These are phyloP conservation scores for Xylaria flabelliformis DNA, from an alignment of 495 filamentous ascomycete genomes.

Conservation along the genomic window DNA sequence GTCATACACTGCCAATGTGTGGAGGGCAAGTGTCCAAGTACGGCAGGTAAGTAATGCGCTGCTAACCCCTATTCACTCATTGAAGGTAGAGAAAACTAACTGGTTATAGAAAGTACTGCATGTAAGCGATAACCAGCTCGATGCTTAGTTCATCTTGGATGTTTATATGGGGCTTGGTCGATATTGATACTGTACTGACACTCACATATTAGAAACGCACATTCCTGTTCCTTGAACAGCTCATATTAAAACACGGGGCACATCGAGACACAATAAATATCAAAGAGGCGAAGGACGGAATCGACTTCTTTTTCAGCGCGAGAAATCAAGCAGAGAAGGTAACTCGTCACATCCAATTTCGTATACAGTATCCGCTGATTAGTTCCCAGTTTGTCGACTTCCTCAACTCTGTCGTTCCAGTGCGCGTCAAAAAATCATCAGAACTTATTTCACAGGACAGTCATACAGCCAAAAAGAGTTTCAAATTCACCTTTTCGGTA, in stretches of 20 bases:
- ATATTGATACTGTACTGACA: constrained; percentile 1
- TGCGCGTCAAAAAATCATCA: constrained; percentile 81
- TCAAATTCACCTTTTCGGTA: constrained; percentile 89
- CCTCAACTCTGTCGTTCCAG: constrained; percentile 78
- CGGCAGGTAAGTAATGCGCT: constrained; percentile 62
- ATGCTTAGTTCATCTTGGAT: not conserved
- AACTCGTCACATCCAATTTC: not conserved
- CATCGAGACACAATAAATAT: constrained; percentile 96
- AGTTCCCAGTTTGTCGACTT: constrained; percentile 77
- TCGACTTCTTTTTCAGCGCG: constrained; percentile 92
- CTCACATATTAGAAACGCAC: constrained; percentile 75
- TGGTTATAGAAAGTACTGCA: constrained; percentile 71
- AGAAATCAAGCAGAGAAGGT: constrained; percentile 86
- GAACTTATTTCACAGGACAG: constrained; percentile 93
- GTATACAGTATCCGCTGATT: not conserved
- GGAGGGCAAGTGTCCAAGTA: constrained; percentile 82
- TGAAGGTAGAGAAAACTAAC: not conserved
- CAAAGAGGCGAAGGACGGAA: constrained; percentile 89
- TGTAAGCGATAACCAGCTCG: not conserved
- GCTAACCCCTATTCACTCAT: not conserved
- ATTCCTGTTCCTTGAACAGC: constrained; percentile 94
- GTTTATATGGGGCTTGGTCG: not conserved
- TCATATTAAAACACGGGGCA: constrained; percentile 91
- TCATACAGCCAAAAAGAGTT: constrained; percentile 85
- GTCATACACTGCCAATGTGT: constrained; percentile 90